Conservation (phyloP, 805 yeast genomes). For the Lipomyces spencermartinsiae region DNA sequence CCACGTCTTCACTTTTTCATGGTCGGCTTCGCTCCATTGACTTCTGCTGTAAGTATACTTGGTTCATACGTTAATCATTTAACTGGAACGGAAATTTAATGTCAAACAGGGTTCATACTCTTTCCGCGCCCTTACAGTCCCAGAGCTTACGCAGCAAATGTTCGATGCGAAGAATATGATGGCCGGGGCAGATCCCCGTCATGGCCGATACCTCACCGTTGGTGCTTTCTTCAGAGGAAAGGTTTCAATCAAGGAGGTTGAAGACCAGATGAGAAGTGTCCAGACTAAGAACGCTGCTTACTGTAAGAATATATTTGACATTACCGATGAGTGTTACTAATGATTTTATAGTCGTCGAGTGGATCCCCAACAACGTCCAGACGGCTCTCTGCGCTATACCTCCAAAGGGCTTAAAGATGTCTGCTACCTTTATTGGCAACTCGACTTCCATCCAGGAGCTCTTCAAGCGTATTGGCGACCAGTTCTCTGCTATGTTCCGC, state of each 20-base stretch:
- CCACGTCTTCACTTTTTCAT: conserved; percentile 95
- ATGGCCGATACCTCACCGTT: conserved; percentile 90
- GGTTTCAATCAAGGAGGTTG: conserved; percentile 91
- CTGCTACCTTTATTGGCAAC: conserved; percentile 94
- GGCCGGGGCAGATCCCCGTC: conserved; percentile 95
- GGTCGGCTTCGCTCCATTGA: conserved; percentile 94
- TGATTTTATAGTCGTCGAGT: conserved; percentile 68
- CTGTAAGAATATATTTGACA: conserved; percentile 38
- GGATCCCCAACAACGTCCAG: conserved; percentile 97
- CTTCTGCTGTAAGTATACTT: conserved; percentile 52
- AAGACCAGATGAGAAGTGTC: conserved; percentile 88
- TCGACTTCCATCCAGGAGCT: conserved; percentile 93
- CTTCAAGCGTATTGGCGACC: conserved; percentile 88
- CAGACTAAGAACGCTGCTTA: conserved; percentile 82
- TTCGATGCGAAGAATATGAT: conserved; percentile 91
- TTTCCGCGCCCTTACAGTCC: conserved; percentile 85
- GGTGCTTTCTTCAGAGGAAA: conserved; percentile 96
- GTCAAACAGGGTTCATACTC: conserved; percentile 64
- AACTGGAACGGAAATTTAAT: neutral
- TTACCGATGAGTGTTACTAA: neutral
- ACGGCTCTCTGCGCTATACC: conserved; percentile 94
- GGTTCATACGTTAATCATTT: conserved; percentile 42
- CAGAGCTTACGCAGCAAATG: conserved; percentile 94
- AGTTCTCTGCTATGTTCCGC: conserved; percentile 91
- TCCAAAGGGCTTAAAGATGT: conserved; percentile 82